Conservation (phyloP, 2,329 filamentous ascomycete species). For the Alternaria rosae region DNA sequence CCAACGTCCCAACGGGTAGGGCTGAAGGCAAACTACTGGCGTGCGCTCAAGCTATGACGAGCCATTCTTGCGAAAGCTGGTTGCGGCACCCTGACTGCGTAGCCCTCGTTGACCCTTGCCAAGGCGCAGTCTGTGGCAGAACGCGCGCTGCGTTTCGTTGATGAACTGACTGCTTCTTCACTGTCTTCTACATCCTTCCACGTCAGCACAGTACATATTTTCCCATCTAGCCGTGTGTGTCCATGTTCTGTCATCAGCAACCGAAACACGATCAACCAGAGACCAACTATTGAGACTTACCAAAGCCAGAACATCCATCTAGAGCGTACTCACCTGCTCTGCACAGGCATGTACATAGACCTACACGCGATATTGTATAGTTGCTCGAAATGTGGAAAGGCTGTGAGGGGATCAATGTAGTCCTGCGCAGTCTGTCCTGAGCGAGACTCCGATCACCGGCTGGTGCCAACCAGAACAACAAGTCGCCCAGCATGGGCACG, state of each 20-base stretch:
- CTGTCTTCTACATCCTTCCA: not conserved
- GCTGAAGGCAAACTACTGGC: conserved; percentile 8
- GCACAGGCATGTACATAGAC: not conserved
- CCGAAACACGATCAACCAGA: not conserved
- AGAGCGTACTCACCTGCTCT: not conserved
- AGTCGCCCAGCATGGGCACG: not conserved
- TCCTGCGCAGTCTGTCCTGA: not conserved
- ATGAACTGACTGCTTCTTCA: not conserved
- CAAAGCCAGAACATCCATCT: not conserved
- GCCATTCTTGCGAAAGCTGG: not conserved
- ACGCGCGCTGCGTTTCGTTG: not conserved
- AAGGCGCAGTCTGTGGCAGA: not conserved
- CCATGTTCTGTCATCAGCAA: not conserved
- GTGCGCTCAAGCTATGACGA: not conserved
- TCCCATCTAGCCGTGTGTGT: not conserved
- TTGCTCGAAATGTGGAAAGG: not conserved
- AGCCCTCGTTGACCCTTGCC: not conserved
- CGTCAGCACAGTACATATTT: not conserved
- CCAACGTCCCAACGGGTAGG: conserved; percentile 3
- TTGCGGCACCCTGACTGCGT: not conserved
- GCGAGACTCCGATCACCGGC: conserved; percentile 3
- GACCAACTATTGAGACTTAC: not conserved
- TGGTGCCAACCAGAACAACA: not conserved
- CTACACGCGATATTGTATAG: not conserved
- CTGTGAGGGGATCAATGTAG: not conserved